Evolutionary conservation across 2,329 filamentous ascomycete species (phyloP), one percentile per base, ranked within the genome.

Genomic region (Dactylellina drechsleri): DNA sequence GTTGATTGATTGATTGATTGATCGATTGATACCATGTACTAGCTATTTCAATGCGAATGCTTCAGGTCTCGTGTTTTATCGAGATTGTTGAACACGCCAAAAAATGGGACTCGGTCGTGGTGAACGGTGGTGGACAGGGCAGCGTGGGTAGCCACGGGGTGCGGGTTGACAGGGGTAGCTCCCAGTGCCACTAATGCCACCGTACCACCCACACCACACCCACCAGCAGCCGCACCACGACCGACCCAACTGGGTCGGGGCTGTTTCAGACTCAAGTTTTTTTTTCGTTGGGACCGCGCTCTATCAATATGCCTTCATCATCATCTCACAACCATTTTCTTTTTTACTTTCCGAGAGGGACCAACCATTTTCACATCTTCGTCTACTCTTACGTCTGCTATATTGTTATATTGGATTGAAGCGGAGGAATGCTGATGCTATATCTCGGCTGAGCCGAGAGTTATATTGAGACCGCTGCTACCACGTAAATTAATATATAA

Each of bases 371-470:
- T 36, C 6, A 10, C 31, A 36, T 36, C 31, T 36, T 36, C 31
- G 10, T 36, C 31, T 8, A 36, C 2, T 36, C 31, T 36, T 36
- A 36, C 23, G 23, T 36, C 10, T 36, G 10, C 10, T 36, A 36
- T 36, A 1, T 7, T 8, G 5, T 36, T 36, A 36, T 36, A 36
- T 36, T 36, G 31, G 31, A 36, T 16, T 57, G 10, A 15, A 28
- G 16, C 5, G 52, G 20, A 54, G 5, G n/a, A 40, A 2, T 12
- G 18, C 23, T 20, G 36, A 26, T 26, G 6, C 15, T 31, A 12
- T 13, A 20, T 52, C 31, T 64, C 60, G 60, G 60, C 60, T 53
- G 31, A 65, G 49, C 60, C 60, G 60, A 54, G 31, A 12, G 49
- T 54, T 36, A 36, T 36, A 10, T 36, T 36, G 31, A 7, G 6